Conservation (phyloP, 2,329 filamentous ascomycete species). For the Moelleriella libera region DNA sequence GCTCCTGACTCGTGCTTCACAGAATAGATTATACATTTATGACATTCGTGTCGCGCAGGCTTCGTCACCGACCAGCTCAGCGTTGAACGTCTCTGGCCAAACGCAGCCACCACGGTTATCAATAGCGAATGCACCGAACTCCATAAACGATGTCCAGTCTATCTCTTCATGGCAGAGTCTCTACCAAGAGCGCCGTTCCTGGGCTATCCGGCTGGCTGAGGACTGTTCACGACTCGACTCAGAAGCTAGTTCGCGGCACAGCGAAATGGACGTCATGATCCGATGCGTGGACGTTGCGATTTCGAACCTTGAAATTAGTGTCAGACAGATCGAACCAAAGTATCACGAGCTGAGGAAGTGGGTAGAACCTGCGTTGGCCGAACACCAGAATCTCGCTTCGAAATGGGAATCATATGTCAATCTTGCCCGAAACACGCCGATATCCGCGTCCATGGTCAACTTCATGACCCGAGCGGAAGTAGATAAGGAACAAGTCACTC, state of each 20-base stretch:
- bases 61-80: conserved; percentile 28
- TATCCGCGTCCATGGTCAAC: conserved; percentile 50
- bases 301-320: conserved; percentile 66
- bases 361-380: conserved; percentile 51
- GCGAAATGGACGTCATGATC: conserved; percentile 62
- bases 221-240: conserved; percentile 54
- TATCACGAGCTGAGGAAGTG: conserved; percentile 58
- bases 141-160: conserved; percentile 64
- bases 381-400: conserved; percentile 49
- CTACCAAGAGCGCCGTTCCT: conserved; percentile 66
- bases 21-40: conserved; percentile 88
- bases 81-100: conserved; percentile 31
- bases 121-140: conserved; percentile 61
- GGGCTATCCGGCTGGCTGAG: conserved; percentile 59
- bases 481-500: conserved; percentile 36
- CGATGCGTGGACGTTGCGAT: conserved; percentile 74
- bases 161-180: conserved; percentile 79
- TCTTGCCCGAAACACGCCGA: conserved; percentile 48
- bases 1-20: background rate
- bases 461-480: conserved; percentile 43
- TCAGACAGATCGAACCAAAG: conserved; percentile 58
- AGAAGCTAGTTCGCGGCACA: conserved; percentile 49
- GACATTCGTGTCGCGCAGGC: conserved; percentile 62
- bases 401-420: conserved; percentile 57
- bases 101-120: conserved; percentile 40